A percentile compares a stretch with the other conserved stretches of the same genome.
These are phyloP conservation scores for Russula griseocarnosa DNA, from an alignment of 768 basidiomycete species.

Conservation along the genomic window DNA sequence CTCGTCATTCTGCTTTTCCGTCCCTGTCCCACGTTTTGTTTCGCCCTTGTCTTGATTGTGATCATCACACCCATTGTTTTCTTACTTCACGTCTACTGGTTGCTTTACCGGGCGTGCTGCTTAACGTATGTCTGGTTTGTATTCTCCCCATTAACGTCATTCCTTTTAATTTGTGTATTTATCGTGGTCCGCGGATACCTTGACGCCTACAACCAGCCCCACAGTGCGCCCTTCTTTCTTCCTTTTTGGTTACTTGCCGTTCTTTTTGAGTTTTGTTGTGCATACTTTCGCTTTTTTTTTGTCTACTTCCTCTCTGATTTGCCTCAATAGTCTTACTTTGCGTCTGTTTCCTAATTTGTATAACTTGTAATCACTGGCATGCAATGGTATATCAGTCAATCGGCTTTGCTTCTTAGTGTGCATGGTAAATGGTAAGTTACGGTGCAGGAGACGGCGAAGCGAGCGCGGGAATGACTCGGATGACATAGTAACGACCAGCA, in stretches of 20 bases:
- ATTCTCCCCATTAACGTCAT: slow-evolving; percentile 16
- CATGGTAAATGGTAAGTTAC: no score
- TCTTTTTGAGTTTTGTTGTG: slow-evolving; percentile 9
- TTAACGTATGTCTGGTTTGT: slow-evolving; percentile 9
- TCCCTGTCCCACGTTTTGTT: slow-evolving; percentile 8
- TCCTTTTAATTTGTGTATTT: slow-evolving; percentile 20
- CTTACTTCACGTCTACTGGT: slow-evolving; percentile 6
- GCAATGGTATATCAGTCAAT: slow-evolving; percentile 20
- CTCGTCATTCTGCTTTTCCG: slow-evolving; percentile 5
- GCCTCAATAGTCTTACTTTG: slow-evolving; percentile 21
- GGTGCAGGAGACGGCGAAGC: background rate
- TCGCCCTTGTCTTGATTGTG: slow-evolving; percentile 5
- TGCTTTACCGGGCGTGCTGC: slow-evolving; percentile 1
- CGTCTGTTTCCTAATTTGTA: slow-evolving; percentile 25
- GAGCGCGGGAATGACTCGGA: background rate
- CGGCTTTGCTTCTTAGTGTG: background rate
- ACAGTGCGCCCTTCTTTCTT: background rate
- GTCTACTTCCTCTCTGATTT: slow-evolving; percentile 10
- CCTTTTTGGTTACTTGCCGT: slow-evolving; percentile 12
- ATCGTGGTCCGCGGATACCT: slow-evolving; percentile 27
- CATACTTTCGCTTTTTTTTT: slow-evolving; percentile 14
- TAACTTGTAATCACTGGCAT: slow-evolving; percentile 24
- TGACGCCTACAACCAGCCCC: slow-evolving; percentile 16
- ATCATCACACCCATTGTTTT: slow-evolving; percentile 13
- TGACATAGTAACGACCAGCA: background rate